Percentiles rank a stretch among this genome's conserved stretches.
Conservation (phyloP, 2,329 filamentous ascomycete genomes). For the Zasmidium citrigriseum region DNA sequence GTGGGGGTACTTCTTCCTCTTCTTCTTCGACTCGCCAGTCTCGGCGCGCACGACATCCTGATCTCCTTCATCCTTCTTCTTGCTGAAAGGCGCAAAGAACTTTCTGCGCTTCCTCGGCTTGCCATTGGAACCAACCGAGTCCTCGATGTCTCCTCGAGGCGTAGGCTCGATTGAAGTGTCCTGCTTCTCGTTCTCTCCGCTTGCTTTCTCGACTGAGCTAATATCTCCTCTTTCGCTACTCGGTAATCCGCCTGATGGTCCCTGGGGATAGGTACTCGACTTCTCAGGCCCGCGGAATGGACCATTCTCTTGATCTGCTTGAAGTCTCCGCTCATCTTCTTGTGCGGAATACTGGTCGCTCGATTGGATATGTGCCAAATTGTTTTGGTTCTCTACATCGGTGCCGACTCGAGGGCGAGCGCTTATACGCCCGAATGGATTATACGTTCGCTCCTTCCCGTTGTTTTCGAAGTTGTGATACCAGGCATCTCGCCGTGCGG, state of each 20-base stretch:
- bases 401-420: constrained; percentile 10
- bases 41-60: constrained; percentile 14
- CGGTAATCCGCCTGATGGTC: neutral
- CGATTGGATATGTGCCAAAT: constrained; percentile 16
- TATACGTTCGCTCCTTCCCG: constrained; percentile 25
- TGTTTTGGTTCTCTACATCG: constrained; percentile 25
- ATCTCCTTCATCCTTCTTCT: constrained; percentile 26
- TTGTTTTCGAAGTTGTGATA: constrained; percentile 25
- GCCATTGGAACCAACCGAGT: constrained; percentile 12
- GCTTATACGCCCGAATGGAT: constrained; percentile 28
- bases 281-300: constrained; percentile 17
- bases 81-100: constrained; percentile 23
- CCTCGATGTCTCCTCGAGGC: constrained; percentile 15
- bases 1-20: constrained; percentile 30
- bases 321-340: constrained; percentile 11
- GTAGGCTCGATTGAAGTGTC: constrained; percentile 12
- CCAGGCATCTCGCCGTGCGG: constrained; percentile 32
- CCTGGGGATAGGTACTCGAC: constrained; percentile 24
- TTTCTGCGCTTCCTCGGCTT: constrained; percentile 26
- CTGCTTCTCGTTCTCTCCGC: constrained; percentile 3
- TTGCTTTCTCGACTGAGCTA: constrained; percentile 10
- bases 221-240: constrained; percentile 5
- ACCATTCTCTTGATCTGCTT: constrained; percentile 10
- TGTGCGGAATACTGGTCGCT: constrained; percentile 14
- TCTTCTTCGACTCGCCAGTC: constrained; percentile 18